Conservation (phyloP, 192 early-diverging fungal genomes). For the Spizellomyces sp. region DNA sequence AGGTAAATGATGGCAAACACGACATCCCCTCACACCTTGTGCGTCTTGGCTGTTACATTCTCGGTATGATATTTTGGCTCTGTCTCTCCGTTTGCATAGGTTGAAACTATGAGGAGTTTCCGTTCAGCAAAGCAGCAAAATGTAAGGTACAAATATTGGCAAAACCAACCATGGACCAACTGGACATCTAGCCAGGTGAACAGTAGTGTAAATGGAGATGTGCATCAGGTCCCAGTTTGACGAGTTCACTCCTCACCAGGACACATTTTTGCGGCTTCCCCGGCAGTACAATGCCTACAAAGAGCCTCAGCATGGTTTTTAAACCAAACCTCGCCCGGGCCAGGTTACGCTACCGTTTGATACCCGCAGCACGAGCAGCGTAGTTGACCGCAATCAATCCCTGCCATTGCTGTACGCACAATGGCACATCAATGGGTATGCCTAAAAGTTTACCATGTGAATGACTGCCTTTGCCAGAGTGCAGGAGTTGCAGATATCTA, state of each 20-base stretch:
- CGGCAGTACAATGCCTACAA: conserved; percentile 14
- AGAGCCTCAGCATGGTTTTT: conserved; percentile 7
- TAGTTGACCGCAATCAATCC: conserved; percentile 79
- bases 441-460: conserved; percentile 54
- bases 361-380: conserved; percentile 75
- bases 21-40: conserved; percentile 65
- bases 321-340: neutral
- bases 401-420: conserved; percentile 92
- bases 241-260: conserved; percentile 10
- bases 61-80: conserved; percentile 69
- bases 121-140: too few species aligned
- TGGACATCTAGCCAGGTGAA: conserved; percentile 61
- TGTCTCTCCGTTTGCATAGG: conserved; percentile 67
- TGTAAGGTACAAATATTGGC: neutral
- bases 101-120: conserved; percentile 62
- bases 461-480: neutral
- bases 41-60: conserved; percentile 64
- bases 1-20: too few species aligned
- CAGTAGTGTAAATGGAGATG: neutral
- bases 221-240: neutral
- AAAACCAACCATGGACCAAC: conserved; percentile 58
- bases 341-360: conserved; percentile 53
- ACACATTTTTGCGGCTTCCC: conserved; percentile 23
- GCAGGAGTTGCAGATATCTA: neutral
- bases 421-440: conserved; percentile 64